Percentiles rank a stretch among this genome's conserved stretches.
Evolutionary conservation across 1,139 yeast genomes (phyloP).

Genomic region (Geotrichum restrictum): DNA sequence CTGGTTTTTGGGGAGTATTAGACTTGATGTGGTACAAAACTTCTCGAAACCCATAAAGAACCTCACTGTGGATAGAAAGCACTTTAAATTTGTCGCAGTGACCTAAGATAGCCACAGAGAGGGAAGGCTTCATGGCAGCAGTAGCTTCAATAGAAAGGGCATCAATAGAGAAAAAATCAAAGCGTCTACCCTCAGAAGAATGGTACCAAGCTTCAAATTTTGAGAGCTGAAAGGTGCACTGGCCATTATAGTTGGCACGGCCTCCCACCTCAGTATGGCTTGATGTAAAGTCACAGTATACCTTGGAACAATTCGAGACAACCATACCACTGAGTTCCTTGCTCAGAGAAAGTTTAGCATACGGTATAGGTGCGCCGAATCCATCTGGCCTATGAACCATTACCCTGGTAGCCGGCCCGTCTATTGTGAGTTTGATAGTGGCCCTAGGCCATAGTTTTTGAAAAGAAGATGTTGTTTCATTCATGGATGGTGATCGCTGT

Average conservation of each 20-base stretch:
- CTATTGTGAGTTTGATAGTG: constrained; percentile 37
- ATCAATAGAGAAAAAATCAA: constrained; percentile 35
- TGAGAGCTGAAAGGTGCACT: constrained; percentile 31
- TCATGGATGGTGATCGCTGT: background rate
- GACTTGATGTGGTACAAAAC: constrained; percentile 26
- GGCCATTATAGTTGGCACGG: constrained; percentile 30
- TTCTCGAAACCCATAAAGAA: constrained; percentile 32
- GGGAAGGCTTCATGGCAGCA: constrained; percentile 33
- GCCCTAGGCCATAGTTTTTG: constrained; percentile 38
- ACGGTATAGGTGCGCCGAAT: constrained; percentile 6
- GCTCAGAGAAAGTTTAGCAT: constrained; percentile 10
- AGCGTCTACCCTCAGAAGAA: constrained; percentile 31
- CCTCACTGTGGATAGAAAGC: constrained; percentile 32
- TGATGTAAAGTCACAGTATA: constrained; percentile 35
- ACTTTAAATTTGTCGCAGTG: constrained; percentile 31
- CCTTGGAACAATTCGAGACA: constrained; percentile 32
- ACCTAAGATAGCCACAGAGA: constrained; percentile 30
- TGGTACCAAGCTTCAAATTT: constrained; percentile 37
- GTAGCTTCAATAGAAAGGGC: constrained; percentile 29
- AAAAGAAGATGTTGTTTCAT: constrained; percentile 16
- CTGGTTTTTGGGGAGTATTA: background rate
- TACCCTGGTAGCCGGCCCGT: constrained; percentile 41
- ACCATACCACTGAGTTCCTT: constrained; percentile 29
- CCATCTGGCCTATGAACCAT: constrained; percentile 26
- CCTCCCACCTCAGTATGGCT: constrained; percentile 29